Evolutionary conservation across 208 protist species (phyloP).

Genomic region (Crithidia bombi): DNA sequence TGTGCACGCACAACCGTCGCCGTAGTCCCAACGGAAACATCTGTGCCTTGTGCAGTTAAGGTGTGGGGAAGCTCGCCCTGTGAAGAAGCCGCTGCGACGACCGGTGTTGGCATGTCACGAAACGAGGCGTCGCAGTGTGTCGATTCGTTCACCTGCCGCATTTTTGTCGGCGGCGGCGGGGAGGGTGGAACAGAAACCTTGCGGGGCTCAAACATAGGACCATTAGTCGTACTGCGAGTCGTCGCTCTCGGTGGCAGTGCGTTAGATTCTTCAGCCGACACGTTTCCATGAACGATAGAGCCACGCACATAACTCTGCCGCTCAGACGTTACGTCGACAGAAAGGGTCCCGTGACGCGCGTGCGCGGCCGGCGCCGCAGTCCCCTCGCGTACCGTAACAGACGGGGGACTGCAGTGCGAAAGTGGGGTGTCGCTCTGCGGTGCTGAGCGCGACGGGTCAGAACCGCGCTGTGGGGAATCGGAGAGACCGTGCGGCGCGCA

Average conservation of each 20-base stretch:
- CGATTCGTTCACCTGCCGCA: background rate
- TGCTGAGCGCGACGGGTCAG: background rate
- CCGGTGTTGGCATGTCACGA: background rate
- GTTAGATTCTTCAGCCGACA: background rate
- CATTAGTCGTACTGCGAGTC: background rate
- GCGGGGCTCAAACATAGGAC: background rate
- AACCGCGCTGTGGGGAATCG: constrained; percentile 13
- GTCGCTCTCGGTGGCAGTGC: background rate
- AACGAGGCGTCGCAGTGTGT: background rate
- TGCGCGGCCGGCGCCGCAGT: constrained; percentile 16
- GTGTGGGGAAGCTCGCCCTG: background rate
- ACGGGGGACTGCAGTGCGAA: constrained; percentile 5
- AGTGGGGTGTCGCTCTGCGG: constrained; percentile 10
- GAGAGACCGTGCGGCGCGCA: constrained; percentile 22
- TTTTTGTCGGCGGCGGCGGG: background rate
- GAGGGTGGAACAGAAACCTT: background rate
- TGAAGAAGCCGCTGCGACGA: background rate
- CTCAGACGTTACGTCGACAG: background rate
- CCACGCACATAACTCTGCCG: background rate
- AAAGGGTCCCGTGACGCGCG: background rate
- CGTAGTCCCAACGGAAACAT: background rate
- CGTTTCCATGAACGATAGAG: background rate
- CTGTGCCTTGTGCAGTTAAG: background rate
- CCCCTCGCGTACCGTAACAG: constrained; percentile 5
- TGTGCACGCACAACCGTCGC: background rate